Percentiles rank a stretch among this genome's conserved stretches.
Evolutionary conservation across 83 land plant species (phyloP).

Genomic region (Larix sibirica): DNA sequence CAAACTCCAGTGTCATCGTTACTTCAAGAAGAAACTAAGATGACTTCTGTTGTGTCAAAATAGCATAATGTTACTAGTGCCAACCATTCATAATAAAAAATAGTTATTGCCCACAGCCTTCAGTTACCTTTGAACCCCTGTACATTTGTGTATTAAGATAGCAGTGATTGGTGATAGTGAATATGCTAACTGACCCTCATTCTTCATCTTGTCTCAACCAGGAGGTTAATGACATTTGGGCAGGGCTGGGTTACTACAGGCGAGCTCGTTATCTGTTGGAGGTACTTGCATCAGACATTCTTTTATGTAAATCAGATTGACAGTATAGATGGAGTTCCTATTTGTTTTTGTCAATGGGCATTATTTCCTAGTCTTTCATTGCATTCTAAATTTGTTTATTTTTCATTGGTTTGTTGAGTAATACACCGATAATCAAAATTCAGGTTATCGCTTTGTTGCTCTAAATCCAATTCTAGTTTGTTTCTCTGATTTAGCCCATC

Average conservation of each 20-base stretch:
- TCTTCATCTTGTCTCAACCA: conserved; percentile 19
- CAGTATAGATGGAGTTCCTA: not conserved
- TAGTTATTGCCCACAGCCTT: no score
- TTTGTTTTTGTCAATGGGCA: not conserved
- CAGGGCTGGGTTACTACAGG: conserved; percentile 96
- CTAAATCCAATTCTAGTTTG: not conserved
- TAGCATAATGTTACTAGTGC: no score
- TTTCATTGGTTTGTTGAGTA: not conserved
- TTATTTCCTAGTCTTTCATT: not conserved
- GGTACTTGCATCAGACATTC: conserved; percentile 35
- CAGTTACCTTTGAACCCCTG: no score
- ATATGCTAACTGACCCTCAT: no score
- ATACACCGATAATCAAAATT: no score
- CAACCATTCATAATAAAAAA: no score
- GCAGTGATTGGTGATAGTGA: no score
- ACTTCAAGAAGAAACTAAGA: no score
- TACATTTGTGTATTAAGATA: no score
- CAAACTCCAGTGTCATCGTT: no score
- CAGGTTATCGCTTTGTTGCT: no score
- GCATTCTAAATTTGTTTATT: not conserved
- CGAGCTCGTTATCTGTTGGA: conserved; percentile 92
- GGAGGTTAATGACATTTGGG: conserved; percentile 99
- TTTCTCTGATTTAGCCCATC: not conserved
- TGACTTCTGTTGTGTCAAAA: no score
- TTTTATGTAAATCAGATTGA: not conserved